phyloP scores from a whole-genome alignment of 1,139 yeast genomes.

The Meyerozyma smithsonii region DNA sequence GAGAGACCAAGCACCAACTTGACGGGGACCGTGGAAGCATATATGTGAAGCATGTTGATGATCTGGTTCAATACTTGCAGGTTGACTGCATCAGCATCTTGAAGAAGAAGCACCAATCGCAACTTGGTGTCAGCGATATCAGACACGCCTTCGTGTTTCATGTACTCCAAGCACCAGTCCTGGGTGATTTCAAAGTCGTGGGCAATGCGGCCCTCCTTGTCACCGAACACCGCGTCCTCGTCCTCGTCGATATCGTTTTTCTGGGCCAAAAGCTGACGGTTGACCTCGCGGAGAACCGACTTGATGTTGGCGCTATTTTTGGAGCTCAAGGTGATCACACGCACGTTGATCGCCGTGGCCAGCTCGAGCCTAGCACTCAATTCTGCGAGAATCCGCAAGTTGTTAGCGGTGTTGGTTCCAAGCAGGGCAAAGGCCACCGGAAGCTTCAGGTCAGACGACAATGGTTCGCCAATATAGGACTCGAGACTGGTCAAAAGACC shows the following conservation, averaged over 20 bases:
- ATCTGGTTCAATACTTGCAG: constrained; percentile 47
- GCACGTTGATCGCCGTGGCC: constrained; percentile 13
- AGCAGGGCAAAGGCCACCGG: constrained; percentile 45
- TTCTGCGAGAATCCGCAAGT: constrained; percentile 42
- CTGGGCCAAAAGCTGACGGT: constrained; percentile 24
- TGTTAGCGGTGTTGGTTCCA: constrained; percentile 57
- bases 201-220: constrained; percentile 26
- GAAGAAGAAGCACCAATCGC: constrained; percentile 46
- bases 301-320: constrained; percentile 41
- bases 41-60: constrained; percentile 41
- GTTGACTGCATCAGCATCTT: constrained; percentile 61
- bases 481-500: constrained; percentile 31
- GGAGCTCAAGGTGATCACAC: constrained; percentile 35
- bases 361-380: constrained; percentile 24
- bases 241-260: constrained; percentile 5
- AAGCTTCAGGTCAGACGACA: constrained; percentile 19
- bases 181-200: constrained; percentile 51
- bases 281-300: constrained; percentile 33
- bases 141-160: constrained; percentile 10
- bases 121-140: constrained; percentile 10
- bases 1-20: constrained; percentile 52
- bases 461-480: constrained; percentile 20
- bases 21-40: constrained; percentile 33
- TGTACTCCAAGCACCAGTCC: constrained; percentile 36
- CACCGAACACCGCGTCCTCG: constrained; percentile 12